phyloP scores from a whole-genome alignment of 441 rosid genomes.

The Corymbia citriodora region DNA sequence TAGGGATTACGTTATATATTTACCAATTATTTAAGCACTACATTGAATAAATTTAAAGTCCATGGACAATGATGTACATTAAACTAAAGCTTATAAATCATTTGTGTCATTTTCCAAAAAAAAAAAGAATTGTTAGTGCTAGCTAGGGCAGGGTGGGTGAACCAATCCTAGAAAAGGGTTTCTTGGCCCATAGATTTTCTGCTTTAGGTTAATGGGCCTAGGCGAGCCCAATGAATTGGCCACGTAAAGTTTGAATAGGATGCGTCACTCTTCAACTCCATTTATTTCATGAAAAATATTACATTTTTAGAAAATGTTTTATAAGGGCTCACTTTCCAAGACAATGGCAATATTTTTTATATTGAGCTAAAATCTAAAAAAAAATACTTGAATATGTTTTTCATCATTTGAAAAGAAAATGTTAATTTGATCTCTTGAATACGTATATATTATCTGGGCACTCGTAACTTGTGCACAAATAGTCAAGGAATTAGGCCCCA shows the following conservation, averaged over 20 bases:
- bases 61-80: no score
- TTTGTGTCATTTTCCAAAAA: not conserved
- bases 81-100: no score
- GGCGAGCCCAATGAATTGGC: not conserved
- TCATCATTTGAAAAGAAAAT: rapidly evolving
- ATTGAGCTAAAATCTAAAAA: not conserved
- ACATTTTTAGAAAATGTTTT: no score
- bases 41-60: not conserved
- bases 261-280: rapidly evolving
- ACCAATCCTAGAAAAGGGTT: not conserved
- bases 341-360: rapidly evolving
- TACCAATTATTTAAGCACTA: not conserved
- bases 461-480: no score
- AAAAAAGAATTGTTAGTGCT: not conserved
- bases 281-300: no score
- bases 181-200: not conserved
- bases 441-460: not conserved
- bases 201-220: not conserved
- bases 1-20: not conserved
- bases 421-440: not conserved
- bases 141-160: not conserved
- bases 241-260: not conserved
- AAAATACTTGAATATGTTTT: not conserved
- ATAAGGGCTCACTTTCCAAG: not conserved
- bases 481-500: no score